phyloP scores from a whole-genome alignment of 1,284 basidiomycete genomes.

The Ustilago loliicola region DNA sequence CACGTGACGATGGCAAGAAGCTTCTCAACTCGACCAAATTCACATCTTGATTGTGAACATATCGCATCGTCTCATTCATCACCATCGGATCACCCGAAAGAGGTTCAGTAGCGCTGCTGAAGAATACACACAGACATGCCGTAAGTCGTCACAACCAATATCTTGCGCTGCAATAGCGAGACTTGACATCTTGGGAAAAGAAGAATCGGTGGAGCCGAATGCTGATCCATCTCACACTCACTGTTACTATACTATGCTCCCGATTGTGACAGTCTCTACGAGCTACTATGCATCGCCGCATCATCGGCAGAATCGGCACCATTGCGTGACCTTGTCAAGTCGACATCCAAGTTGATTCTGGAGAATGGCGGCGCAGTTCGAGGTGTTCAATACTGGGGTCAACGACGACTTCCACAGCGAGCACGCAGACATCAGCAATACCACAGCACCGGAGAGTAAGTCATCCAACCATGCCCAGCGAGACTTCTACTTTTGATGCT shows the following conservation, averaged over 20 bases:
- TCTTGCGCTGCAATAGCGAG: background rate
- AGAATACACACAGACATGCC: slow-evolving; percentile 23
- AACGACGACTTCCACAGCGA: slow-evolving; percentile 79
- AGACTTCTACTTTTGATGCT: background rate
- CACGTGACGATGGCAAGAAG: slow-evolving; percentile 28
- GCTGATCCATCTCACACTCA: background rate
- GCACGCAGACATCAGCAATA: slow-evolving; percentile 80
- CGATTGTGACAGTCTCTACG: slow-evolving; percentile 62
- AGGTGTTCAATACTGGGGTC: slow-evolving; percentile 81
- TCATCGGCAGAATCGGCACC: slow-evolving; percentile 72
- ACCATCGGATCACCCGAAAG: background rate
- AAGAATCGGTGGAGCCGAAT: background rate
- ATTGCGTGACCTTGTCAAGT: slow-evolving; percentile 81
- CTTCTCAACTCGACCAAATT: slow-evolving; percentile 8
- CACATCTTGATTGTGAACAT: background rate
- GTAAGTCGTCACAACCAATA: slow-evolving; percentile 22
- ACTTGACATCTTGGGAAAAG: background rate
- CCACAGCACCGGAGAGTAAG: slow-evolving; percentile 82
- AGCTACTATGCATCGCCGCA: slow-evolving; percentile 68
- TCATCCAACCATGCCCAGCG: slow-evolving; percentile 58
- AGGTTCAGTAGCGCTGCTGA: slow-evolving; percentile 1
- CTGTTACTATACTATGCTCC: background rate
- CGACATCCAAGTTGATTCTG: slow-evolving; percentile 81
- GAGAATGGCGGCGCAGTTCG: slow-evolving; percentile 84
- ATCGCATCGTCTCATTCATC: background rate